Conservation (phyloP, 2,329 filamentous ascomycete genomes). For the Zymoseptoria passerinii region DNA sequence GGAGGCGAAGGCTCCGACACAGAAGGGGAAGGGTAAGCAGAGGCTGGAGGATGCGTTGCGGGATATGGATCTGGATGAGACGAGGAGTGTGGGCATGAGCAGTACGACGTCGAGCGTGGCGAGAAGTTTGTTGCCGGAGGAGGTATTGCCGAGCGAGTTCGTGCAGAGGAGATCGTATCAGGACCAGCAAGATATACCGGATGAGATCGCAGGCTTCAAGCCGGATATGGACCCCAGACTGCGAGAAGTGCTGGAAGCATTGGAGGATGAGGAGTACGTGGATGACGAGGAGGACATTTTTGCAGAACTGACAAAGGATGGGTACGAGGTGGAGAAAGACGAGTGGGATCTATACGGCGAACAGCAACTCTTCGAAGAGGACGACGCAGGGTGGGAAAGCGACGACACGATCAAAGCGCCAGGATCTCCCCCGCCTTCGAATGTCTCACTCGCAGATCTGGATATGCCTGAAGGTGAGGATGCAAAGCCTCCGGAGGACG, state of each 20-base stretch:
- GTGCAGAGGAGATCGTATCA: constrained; percentile 73
- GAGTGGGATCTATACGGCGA: constrained; percentile 59
- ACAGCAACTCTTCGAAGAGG: constrained; percentile 31
- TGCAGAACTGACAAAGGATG: constrained; percentile 59
- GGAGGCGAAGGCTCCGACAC: constrained; percentile 52
- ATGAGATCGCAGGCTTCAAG: constrained; percentile 86
- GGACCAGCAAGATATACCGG: constrained; percentile 85
- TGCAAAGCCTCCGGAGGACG: constrained; percentile 25
- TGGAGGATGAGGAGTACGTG: constrained; percentile 93
- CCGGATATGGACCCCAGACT: constrained; percentile 95
- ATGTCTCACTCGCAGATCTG: constrained; percentile 23
- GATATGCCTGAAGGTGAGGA: constrained; percentile 44
- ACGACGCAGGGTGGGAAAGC: constrained; percentile 88
- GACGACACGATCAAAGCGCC: constrained; percentile 74
- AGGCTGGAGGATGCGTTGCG: constrained; percentile 75
- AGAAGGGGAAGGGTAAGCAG: constrained; percentile 60
- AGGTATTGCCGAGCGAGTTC: constrained; percentile 72
- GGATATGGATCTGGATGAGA: constrained; percentile 36
- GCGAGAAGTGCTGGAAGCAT: constrained; percentile 80
- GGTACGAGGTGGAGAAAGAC: constrained; percentile 63
- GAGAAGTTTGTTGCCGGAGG: constrained; percentile 54
- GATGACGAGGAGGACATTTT: constrained; percentile 81
- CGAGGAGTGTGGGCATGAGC: constrained; percentile 35
- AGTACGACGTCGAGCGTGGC: constrained; percentile 33
- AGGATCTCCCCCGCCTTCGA: constrained; percentile 17